A percentile compares a stretch with the other conserved stretches of the same genome.
Evolutionary conservation across 306 rosid genomes (phyloP).

Genomic region (Dryas drummondii): DNA sequence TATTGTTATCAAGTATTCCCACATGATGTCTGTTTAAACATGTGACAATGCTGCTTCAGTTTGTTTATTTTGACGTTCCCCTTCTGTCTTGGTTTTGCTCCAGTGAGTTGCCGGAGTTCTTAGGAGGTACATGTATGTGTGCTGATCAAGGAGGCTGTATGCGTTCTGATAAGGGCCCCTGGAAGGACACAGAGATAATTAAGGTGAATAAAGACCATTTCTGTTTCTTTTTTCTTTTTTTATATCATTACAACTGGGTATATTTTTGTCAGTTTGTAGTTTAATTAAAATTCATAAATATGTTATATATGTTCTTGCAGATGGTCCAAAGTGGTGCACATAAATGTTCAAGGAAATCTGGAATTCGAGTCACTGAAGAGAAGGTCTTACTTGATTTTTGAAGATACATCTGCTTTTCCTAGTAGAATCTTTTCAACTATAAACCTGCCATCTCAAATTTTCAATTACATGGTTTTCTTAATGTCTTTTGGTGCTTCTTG

Average conservation of each 20-base stretch:
- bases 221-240: background rate
- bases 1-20: background rate
- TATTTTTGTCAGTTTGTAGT: background rate
- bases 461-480: slow-evolving; percentile 1
- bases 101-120: slow-evolving; percentile 87
- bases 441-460: background rate
- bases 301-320: slow-evolving; percentile 46
- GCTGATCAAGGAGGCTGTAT: slow-evolving; percentile 82
- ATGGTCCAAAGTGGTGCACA: slow-evolving; percentile 78
- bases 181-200: slow-evolving; percentile 68
- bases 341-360: slow-evolving; percentile 50
- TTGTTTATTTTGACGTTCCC: background rate
- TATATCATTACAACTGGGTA: slow-evolving; percentile 7
- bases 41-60: background rate
- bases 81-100: slow-evolving; percentile 19
- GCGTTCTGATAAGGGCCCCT: slow-evolving; percentile 92
- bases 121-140: slow-evolving; percentile 90
- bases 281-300: slow-evolving; percentile 10
- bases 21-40: background rate
- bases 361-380: slow-evolving; percentile 29
- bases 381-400: slow-evolving; percentile 39
- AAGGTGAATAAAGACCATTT: slow-evolving; percentile 36
- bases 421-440: too few species aligned
- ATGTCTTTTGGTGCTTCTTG: slow-evolving; percentile 13
- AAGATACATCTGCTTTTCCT: slow-evolving; percentile 8